A percentile compares a stretch with the other conserved stretches of the same genome.
These are phyloP conservation scores for Pisolithus sp. DNA, from an alignment of 768 basidiomycete genomes.

Conservation along the genomic window DNA sequence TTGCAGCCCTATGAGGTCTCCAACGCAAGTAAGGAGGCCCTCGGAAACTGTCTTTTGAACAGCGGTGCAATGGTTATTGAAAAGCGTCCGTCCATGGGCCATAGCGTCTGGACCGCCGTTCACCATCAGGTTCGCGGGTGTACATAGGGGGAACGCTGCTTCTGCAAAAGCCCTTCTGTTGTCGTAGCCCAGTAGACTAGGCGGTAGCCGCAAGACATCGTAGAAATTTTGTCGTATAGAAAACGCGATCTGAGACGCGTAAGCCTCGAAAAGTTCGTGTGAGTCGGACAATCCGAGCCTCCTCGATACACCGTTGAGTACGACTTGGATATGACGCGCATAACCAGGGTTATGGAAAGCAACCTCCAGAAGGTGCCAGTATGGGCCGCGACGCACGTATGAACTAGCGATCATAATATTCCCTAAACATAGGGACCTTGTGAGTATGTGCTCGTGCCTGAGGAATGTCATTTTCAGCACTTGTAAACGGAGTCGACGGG, in stretches of 20 bases:
- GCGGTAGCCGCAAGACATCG: slow-evolving; percentile 59
- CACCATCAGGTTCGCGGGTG: slow-evolving; percentile 57
- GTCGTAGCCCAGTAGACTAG: slow-evolving; percentile 68
- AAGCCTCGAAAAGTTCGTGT: slow-evolving; percentile 66
- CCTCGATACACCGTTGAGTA: slow-evolving; percentile 55
- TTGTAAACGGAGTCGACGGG: not conserved
- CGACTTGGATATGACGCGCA: slow-evolving; percentile 34
- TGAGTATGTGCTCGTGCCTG: slow-evolving; percentile 74
- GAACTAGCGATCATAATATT: slow-evolving; percentile 79
- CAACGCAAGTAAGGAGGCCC: slow-evolving; percentile 58
- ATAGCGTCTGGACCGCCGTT: slow-evolving; percentile 26
- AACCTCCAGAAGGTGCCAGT: slow-evolving; percentile 83
- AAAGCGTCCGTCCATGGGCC: slow-evolving; percentile 38
- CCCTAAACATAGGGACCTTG: slow-evolving; percentile 60
- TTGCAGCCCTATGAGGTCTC: slow-evolving; percentile 61
- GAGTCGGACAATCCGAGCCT: slow-evolving; percentile 60
- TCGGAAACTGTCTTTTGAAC: slow-evolving; percentile 42
- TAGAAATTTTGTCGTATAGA: slow-evolving; percentile 48
- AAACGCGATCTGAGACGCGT: slow-evolving; percentile 69
- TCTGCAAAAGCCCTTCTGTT: slow-evolving; percentile 62
- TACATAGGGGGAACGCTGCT: slow-evolving; percentile 59
- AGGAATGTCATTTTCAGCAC: slow-evolving; percentile 8
- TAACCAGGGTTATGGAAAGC: slow-evolving; percentile 30
- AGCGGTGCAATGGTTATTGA: slow-evolving; percentile 57
- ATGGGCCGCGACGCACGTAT: slow-evolving; percentile 69